Base-by-base conservation (phyloP, 768 basidiomycete genomes). In the Inosperma sp. region DNA sequence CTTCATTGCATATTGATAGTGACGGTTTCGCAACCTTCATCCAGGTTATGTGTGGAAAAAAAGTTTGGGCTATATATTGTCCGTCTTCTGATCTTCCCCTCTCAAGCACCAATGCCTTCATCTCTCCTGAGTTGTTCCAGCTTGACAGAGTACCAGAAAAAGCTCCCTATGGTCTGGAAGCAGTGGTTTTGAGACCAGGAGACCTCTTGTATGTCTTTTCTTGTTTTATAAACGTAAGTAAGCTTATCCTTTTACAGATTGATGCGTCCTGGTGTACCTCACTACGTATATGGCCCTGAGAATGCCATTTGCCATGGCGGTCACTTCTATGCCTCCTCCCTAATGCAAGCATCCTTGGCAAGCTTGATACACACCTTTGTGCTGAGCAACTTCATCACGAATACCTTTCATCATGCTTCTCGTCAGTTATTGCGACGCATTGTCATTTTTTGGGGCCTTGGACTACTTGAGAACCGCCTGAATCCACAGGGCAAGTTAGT, bases 261-360 rank as follows among this genome's bases (percentile, higher is more conserved):
- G 12, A 57, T 66, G 56, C 31, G 52, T 0, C 62, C 65, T 1
- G 56, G 56, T 21, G 59, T 48, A 4, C 26, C 50, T 0, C 59
- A 63, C 34, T 22, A 40, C 0, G 59, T 60, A 0, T 47, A 43
- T 9, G 59, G n/a, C n/a, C n/a, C n/a, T n/a, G n/a, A n/a, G n/a
- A n/a, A n/a, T n/a, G n/a, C n/a, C n/a, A n/a, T n/a, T 58, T 1
- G 29, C 17, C 30, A 34, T 8, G 64, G 65, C 3, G 56, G 58
- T 5, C 62, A 65, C 41, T 64, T 55, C 27, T 60, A 61, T 29
- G 19, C 57, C 0, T 36, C 56, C 0, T 26, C 42, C 7, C 53
- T 51, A 0, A 49, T 66, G n/a, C 37, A 45, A 14, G 51, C 56
- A 4, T 57, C 60, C 0, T 29, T 54, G 10, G 37, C 37, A 7